Conservation (phyloP, 805 yeast genomes). For the Candida fluviatilis region DNA sequence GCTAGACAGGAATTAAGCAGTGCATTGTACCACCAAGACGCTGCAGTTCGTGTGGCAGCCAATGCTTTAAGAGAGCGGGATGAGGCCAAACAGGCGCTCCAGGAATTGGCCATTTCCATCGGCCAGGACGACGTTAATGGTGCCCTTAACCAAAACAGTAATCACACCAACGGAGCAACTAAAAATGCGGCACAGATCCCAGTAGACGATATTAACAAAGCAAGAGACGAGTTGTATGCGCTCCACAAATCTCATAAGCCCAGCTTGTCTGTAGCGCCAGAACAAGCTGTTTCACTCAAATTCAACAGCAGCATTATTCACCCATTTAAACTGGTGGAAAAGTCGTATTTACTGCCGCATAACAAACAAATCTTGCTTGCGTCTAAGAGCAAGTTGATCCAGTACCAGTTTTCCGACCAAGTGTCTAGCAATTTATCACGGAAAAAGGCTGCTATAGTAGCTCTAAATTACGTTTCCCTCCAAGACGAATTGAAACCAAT, state of each 20-base stretch:
- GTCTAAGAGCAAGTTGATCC: constrained; percentile 2
- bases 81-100: constrained; percentile 63
- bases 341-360: constrained; percentile 5
- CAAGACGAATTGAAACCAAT: constrained; percentile 14
- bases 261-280: constrained; percentile 10
- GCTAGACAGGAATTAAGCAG: constrained; percentile 71
- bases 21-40: constrained; percentile 82
- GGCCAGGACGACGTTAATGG: constrained; percentile 23
- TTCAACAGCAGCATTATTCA: constrained; percentile 6
- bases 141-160: no score
- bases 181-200: constrained; percentile 12
- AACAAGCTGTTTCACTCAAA: constrained; percentile 10
- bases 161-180: constrained; percentile 1
- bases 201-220: constrained; percentile 18
- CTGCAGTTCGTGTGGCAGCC: constrained; percentile 84
- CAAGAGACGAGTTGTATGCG: constrained; percentile 30
- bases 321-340: constrained; percentile 11
- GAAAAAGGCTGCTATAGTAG: constrained; percentile 13
- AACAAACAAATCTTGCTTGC: constrained; percentile 1
- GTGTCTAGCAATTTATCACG: not conserved
- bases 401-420: not conserved
- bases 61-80: constrained; percentile 71
- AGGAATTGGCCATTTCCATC: constrained; percentile 45
- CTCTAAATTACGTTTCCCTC: constrained; percentile 10
- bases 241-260: constrained; percentile 32